Evolutionary conservation across 345 rosid genomes (phyloP).

Genomic region (Eucalyptus melliodora): DNA sequence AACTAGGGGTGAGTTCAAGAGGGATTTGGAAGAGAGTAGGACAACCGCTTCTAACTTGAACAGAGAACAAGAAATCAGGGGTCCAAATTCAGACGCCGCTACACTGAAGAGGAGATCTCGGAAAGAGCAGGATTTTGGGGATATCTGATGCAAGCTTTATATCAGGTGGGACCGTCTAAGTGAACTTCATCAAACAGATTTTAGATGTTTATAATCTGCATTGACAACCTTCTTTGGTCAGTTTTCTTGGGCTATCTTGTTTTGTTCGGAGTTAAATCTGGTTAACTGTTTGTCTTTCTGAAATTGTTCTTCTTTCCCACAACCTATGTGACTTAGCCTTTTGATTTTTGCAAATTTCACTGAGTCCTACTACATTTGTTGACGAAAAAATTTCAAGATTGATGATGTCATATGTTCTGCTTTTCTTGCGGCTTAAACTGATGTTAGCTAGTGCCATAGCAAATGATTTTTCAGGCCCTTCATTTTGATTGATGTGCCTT

Average conservation of each 20-base stretch:
- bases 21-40: slow-evolving; percentile 8
- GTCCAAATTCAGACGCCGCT: slow-evolving; percentile 27
- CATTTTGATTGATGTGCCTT: neutral
- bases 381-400: neutral
- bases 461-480: neutral
- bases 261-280: neutral
- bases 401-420: neutral
- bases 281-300: neutral
- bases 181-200: neutral
- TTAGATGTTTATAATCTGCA: neutral
- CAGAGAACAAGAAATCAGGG: neutral
- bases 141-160: slow-evolving; percentile 56
- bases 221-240: neutral
- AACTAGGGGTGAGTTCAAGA: neutral
- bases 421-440: neutral
- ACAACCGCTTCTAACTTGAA: neutral
- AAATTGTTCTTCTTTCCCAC: neutral
- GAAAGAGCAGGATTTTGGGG: slow-evolving; percentile 58
- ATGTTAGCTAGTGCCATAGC: neutral
- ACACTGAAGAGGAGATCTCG: slow-evolving; percentile 20
- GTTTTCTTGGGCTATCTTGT: neutral
- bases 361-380: too few relatives aligned
- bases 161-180: slow-evolving; percentile 37
- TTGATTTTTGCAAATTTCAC: neutral
- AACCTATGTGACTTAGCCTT: neutral